These are phyloP conservation scores for Aspergillus carbonarius DNA, from an alignment of 2,329 filamentous ascomycete genomes.

Conservation along the genomic window DNA sequence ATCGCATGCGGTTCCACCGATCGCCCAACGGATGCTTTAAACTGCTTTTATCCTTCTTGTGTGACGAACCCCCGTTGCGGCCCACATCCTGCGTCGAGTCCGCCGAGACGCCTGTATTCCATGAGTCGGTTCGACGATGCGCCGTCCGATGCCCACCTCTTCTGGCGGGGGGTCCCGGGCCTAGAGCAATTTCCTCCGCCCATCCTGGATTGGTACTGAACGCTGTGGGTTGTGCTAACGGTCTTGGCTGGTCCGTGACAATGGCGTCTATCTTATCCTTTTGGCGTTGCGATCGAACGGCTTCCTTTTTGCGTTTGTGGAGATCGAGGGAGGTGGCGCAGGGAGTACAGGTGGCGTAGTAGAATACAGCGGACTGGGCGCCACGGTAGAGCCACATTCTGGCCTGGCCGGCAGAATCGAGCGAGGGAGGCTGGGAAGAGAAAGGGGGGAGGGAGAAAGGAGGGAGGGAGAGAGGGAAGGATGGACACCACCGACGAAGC, in stretches of 20 bases:
- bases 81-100: slow-evolving; percentile 30
- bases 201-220: slow-evolving; percentile 88
- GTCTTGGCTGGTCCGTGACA: slow-evolving; percentile 64
- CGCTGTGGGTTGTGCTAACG: slow-evolving; percentile 73
- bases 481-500: background rate
- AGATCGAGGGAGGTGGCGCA: slow-evolving; percentile 71
- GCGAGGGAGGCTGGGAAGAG: slow-evolving; percentile 10
- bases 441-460: slow-evolving; percentile 1
- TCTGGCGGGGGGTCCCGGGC: slow-evolving; percentile 69
- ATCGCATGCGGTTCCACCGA: slow-evolving; percentile 74
- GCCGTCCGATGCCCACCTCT: slow-evolving; percentile 53
- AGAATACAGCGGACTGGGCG: slow-evolving; percentile 52
- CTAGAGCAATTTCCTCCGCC: slow-evolving; percentile 80
- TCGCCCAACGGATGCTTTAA: slow-evolving; percentile 43
- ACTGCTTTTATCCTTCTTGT: slow-evolving; percentile 50
- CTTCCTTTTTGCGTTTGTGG: slow-evolving; percentile 68
- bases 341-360: slow-evolving; percentile 50
- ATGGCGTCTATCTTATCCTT: slow-evolving; percentile 62
- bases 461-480: background rate
- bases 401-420: slow-evolving; percentile 8
- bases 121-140: slow-evolving; percentile 54
- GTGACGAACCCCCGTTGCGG: slow-evolving; percentile 22
- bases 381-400: slow-evolving; percentile 51
- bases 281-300: slow-evolving; percentile 65
- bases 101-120: slow-evolving; percentile 54